Base-by-base conservation (phyloP, 768 basidiomycete species). In the Amanita fuliginea region DNA sequence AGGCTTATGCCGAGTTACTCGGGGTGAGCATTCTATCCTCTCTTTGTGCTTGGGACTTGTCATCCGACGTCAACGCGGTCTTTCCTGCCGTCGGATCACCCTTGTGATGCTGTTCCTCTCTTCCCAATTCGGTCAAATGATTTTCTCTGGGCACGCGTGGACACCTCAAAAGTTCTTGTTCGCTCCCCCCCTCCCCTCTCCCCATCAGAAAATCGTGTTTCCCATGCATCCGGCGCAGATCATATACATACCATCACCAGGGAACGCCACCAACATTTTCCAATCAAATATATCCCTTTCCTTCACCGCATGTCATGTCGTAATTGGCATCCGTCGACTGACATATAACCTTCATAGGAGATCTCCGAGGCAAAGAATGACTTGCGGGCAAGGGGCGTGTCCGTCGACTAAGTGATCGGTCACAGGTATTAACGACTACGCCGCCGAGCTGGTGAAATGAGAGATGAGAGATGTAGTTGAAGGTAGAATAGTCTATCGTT, bases 1-100 rank as follows among this genome's bases (percentile, higher is more conserved):
- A 89, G 55, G 86, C 87, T 4, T 86, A 89, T 55, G 69, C 75
- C 10, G 83, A 85, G 61, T 62, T 89, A 47, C 67, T 86, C 55
- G 58, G 62, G 57, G 84, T 84, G 45, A 28, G 45, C 26, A 11
- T 33, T 46, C 22, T 24, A 2, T 5, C 22, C 22, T 24, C 5
- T 24, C 22, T 5, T 24, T 24, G 5, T 24, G 22, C n/a, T n/a
- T n/a, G n/a, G n/a, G n/a, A n/a, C n/a, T n/a, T n/a, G n/a, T 32
- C 34, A 33, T 4, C 37, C 22, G 37, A 30, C 14, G 26, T 32
- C 18, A n/a, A 24, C 39, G 18, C 47, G 11, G 13, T 18, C 9
- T 30, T 46, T 14, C 37, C 37, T 41, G 40, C 19, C 37, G 47
- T 49, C 40, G 37, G 39, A 42, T 49, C 37, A 49, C 36, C 24